A percentile compares a stretch with the other conserved stretches of the same genome.
phyloP scores from a whole-genome alignment of 257 asterid genomes.

The Solanum medicagineum region DNA sequence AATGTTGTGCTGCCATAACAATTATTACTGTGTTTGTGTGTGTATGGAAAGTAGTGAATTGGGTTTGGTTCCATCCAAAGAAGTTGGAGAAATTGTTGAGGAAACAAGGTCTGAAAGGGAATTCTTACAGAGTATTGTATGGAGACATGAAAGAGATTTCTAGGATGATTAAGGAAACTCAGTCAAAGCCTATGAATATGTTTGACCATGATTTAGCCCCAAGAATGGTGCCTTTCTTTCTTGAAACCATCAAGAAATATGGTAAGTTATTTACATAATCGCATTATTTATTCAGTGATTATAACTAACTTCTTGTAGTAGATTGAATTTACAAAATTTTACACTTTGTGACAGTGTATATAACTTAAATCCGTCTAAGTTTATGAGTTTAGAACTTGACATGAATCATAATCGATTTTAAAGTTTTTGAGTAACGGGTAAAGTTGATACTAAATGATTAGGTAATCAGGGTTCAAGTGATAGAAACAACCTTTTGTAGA shows the following conservation, averaged over 20 bases:
- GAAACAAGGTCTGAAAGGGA: conserved; percentile 23
- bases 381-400: background rate
- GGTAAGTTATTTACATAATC: background rate
- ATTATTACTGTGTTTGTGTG: no score
- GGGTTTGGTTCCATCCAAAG: conserved; percentile 11
- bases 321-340: background rate
- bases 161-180: background rate
- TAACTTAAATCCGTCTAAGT: no score
- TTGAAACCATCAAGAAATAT: background rate
- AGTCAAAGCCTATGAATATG: background rate
- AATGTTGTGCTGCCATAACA: no score
- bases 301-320: no score
- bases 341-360: background rate
- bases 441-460: background rate
- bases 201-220: conserved; percentile 2
- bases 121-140: conserved; percentile 13
- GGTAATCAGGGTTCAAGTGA: no score
- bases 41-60: background rate
- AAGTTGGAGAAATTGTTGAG: conserved; percentile 3
- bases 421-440: no score
- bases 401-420: background rate
- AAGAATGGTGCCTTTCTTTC: background rate
- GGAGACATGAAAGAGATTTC: background rate
- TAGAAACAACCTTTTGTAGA: background rate
- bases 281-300: no score